A percentile compares a stretch with the other conserved stretches of the same genome.
Conservation (phyloP, 257 asterid genomes). For the Phtheirospermum japonicum region DNA sequence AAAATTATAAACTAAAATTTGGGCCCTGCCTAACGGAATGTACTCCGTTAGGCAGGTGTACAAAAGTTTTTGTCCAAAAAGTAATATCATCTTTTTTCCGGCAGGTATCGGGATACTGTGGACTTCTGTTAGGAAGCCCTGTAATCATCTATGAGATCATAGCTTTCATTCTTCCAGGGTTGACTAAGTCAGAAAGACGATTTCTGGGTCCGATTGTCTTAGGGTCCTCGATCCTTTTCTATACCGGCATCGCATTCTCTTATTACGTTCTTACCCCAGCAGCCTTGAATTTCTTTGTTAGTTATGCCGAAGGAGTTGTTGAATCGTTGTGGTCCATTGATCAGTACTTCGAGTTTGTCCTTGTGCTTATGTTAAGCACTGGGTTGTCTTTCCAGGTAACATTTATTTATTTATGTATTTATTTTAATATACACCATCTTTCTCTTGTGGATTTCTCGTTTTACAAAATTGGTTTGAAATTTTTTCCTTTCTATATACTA, state of each 20-base stretch:
- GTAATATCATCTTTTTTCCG: conserved; percentile 9
- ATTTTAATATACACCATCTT: background rate
- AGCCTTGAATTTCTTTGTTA: conserved; percentile 91
- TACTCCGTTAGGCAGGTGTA: too few relatives aligned
- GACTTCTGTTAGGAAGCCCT: conserved; percentile 91
- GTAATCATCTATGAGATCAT: conserved; percentile 88
- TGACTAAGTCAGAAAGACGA: conserved; percentile 78
- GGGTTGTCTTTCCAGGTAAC: conserved; percentile 97
- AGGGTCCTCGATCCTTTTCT: conserved; percentile 94
- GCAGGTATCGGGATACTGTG: conserved; percentile 97
- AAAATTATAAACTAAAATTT: too few relatives aligned
- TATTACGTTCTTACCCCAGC: conserved; percentile 97
- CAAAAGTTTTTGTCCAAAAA: too few relatives aligned
- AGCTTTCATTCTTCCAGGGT: conserved; percentile 93
- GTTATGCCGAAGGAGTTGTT: conserved; percentile 94
- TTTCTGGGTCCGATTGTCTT: conserved; percentile 95
- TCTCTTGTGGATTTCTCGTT: background rate
- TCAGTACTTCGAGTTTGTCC: conserved; percentile 97
- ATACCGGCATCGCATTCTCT: conserved; percentile 80
- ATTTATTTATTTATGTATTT: conserved; percentile 6
- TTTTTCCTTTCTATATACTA: background rate
- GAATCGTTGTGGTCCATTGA: conserved; percentile 99
- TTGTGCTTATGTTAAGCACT: conserved; percentile 96
- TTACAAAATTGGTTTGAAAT: background rate
- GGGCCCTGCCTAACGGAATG: too few relatives aligned